A percentile compares a stretch with the other conserved stretches of the same genome.
Evolutionary conservation across 1,284 basidiomycete species (phyloP).

Genomic region (Cutaneotrichosporon sp.): DNA sequence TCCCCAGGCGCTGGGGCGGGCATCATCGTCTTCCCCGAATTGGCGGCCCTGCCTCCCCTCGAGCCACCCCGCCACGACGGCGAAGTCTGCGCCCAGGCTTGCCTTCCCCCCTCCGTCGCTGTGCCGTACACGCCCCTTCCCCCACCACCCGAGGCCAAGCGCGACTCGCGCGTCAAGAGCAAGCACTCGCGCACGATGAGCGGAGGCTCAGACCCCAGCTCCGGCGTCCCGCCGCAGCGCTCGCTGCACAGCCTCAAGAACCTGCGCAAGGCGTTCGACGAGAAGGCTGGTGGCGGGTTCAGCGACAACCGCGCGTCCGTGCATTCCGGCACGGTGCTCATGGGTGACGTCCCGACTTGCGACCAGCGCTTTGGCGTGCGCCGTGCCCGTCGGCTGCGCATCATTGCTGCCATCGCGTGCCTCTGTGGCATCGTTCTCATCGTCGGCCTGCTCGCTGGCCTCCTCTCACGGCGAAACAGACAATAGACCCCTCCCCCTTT

Average conservation of each 20-base stretch:
- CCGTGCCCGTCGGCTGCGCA: constrained; percentile 10
- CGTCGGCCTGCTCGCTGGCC: constrained; percentile 32
- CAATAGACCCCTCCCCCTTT: neutral
- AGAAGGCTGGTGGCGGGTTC: constrained; percentile 4
- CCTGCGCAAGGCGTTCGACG: constrained; percentile 8
- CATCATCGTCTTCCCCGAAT: constrained; percentile 32
- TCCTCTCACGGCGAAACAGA: constrained; percentile 21
- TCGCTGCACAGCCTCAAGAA: constrained; percentile 12
- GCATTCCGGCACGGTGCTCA: constrained; percentile 7
- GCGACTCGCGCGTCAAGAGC: neutral
- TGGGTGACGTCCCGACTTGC: constrained; percentile 20
- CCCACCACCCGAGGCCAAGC: constrained; percentile 13
- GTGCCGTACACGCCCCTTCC: constrained; percentile 21
- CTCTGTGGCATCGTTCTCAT: constrained; percentile 29
- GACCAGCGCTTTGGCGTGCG: constrained; percentile 5
- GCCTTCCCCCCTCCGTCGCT: constrained; percentile 19
- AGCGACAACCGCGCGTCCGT: neutral
- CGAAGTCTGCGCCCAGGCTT: constrained; percentile 24
- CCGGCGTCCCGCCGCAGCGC: neutral
- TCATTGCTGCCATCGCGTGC: constrained; percentile 16
- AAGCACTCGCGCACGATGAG: neutral
- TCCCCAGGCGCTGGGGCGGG: constrained; percentile 15
- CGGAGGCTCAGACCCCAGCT: neutral
- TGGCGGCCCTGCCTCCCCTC: constrained; percentile 17
- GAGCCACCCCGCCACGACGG: constrained; percentile 18